A percentile compares a stretch with the other conserved stretches of the same genome.
Evolutionary conservation across 495 filamentous ascomycete species (phyloP).

Genomic region (Venustampulla echinocandica): DNA sequence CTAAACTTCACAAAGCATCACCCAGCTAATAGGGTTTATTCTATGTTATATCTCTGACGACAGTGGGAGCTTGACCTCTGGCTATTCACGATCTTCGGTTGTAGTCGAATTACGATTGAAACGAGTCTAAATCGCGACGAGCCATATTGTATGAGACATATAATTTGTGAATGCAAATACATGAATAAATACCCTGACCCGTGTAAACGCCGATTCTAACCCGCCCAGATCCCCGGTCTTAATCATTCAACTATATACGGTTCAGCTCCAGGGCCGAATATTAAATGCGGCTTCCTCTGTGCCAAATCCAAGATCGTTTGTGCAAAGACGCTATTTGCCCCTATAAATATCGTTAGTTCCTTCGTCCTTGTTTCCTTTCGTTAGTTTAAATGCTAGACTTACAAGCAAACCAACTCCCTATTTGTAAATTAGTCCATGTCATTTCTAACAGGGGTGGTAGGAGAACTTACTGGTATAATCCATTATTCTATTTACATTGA

Average conservation of each 20-base stretch:
- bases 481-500: slow-evolving; percentile 66
- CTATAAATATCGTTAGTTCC: slow-evolving; percentile 11
- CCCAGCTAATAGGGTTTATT: no score
- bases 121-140: background rate
- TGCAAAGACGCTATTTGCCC: slow-evolving; percentile 92
- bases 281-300: slow-evolving; percentile 72
- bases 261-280: slow-evolving; percentile 59
- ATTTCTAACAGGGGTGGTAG: no score
- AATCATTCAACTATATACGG: slow-evolving; percentile 31
- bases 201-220: background rate
- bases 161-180: background rate
- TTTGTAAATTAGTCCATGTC: no score
- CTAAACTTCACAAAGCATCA: no score
- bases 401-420: slow-evolving; percentile 88
- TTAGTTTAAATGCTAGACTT: slow-evolving; percentile 12
- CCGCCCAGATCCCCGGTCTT: background rate
- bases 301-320: slow-evolving; percentile 89
- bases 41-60: no score
- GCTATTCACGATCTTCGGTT: background rate
- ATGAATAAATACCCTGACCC: background rate
- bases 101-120: no score
- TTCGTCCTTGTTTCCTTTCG: background rate
- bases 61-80: no score
- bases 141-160: background rate
- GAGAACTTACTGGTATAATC: slow-evolving; percentile 60